Evolutionary conservation across 345 rosid genomes (phyloP).

Genomic region (Anacardium occidentale): DNA sequence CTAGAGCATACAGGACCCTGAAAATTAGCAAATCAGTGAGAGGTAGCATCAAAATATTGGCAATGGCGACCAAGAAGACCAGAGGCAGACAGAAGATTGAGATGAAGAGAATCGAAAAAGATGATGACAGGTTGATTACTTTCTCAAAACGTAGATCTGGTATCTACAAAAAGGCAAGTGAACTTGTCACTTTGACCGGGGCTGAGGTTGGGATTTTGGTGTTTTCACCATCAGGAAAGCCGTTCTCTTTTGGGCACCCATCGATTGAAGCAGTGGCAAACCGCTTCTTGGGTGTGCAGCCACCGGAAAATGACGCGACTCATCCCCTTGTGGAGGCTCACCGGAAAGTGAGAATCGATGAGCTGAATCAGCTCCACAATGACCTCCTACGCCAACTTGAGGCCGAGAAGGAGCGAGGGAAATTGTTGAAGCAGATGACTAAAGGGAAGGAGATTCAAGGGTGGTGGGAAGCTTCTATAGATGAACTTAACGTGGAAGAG

Average conservation of each 20-base stretch:
- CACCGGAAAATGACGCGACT: neutral
- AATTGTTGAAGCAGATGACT: neutral
- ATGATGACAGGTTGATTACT: conserved; percentile 28
- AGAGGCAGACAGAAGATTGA: conserved; percentile 36
- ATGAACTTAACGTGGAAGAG: conserved; percentile 15
- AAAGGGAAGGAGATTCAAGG: neutral
- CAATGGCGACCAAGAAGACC: conserved; percentile 12
- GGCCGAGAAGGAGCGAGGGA: conserved; percentile 12
- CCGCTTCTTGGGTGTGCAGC: conserved; percentile 17
- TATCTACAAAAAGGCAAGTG: conserved; percentile 41
- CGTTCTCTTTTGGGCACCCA: conserved; percentile 39
- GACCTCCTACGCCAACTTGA: conserved; percentile 19
- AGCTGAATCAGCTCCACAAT: conserved; percentile 16
- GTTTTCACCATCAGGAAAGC: conserved; percentile 38
- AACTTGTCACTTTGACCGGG: conserved; percentile 32
- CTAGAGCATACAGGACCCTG: neutral
- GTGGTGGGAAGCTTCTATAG: conserved; percentile 30
- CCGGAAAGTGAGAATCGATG: conserved; percentile 16
- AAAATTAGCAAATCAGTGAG: neutral
- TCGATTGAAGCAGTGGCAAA: conserved; percentile 24
- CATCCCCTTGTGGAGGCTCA: conserved; percentile 36
- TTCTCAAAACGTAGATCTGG: conserved; percentile 47
- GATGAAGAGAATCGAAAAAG: conserved; percentile 26
- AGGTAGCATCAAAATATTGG: neutral
- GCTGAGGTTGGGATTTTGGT: conserved; percentile 26